Conservation (phyloP, 331 rosid genomes). For the Cydonia oblonga region DNA sequence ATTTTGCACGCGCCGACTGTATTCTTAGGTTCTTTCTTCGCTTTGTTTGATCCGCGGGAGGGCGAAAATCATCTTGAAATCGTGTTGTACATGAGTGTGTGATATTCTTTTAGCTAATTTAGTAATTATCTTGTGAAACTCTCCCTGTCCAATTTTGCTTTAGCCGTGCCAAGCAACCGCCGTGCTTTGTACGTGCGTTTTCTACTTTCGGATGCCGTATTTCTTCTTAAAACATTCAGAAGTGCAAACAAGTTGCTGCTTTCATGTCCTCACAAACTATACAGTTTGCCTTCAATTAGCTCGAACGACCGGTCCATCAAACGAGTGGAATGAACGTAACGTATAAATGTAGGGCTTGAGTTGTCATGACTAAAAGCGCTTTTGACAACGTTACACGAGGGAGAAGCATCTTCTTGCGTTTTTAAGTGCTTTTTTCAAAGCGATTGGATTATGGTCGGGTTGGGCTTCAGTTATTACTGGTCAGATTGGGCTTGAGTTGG, state of each 20-base stretch:
- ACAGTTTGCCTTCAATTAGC: no score
- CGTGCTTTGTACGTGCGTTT: not conserved
- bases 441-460: no score
- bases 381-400: no score
- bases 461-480: no score
- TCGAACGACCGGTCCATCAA: no score
- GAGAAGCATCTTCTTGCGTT: no score
- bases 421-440: no score
- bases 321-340: no score
- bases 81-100: conserved; percentile 62
- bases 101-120: conserved; percentile 62
- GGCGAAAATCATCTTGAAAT: conserved; percentile 23
- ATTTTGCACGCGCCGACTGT: conserved; percentile 38
- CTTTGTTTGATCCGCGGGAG: conserved; percentile 20
- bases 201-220: not conserved
- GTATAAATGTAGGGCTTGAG: no score
- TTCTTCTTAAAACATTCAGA: not conserved
- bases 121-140: conserved; percentile 35
- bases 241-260: not conserved
- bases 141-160: conserved; percentile 24
- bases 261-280: not conserved
- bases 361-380: no score
- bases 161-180: not conserved
- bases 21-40: conserved; percentile 31
- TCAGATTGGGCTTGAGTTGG: no score